Evolutionary conservation across 2,329 filamentous ascomycete genomes (phyloP), one percentile per base, ranked within the genome.

Genomic region (Xylaria sp.): DNA sequence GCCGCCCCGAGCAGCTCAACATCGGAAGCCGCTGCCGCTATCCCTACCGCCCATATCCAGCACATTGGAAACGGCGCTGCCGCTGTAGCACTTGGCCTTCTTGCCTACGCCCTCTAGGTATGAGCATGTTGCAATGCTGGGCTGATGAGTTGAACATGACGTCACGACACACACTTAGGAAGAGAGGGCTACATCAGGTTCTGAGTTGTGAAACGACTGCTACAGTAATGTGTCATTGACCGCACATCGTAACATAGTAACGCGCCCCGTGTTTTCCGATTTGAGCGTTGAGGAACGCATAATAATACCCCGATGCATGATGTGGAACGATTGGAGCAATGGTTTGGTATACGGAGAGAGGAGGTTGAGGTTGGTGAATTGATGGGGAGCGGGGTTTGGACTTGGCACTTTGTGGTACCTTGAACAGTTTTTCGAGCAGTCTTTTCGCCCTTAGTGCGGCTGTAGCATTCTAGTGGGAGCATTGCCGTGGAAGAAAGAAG

Each of bases 61-160:
- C 71, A 78, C 71, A 69, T 81, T 67, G 79, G 83, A 73, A 84
- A 84, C 67, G 84, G 84, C 57, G 82, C 81, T 50, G 84, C 84
- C 6, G 84, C 82, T 40, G 81, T 84, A 48, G 87, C 85, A 67
- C 77, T 86, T 53, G 86, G 85, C 64, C 76, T 88, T 53, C 78
- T 88, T 69, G 86, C 86, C 71, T 85, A 84, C 73, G 77, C 87
- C 71, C 76, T 88, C 75, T 87, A 83, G 48, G 23, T 70, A 37
- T 72, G 65, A 54, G 63, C 65, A 42, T 66, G 55, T 51, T 63
- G 55, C 60, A 51, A 67, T 60, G 27, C 47, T 25, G 29, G 50
- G 42, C 54, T 60, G 35, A 61, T 62, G 37, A 47, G 47, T 57
- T 71, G 48, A 59, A 16, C 21, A 16, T 29, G 12, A 40, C 23